Conservation (phyloP, 1,284 basidiomycete species). For the Ganoderma lucidum region DNA sequence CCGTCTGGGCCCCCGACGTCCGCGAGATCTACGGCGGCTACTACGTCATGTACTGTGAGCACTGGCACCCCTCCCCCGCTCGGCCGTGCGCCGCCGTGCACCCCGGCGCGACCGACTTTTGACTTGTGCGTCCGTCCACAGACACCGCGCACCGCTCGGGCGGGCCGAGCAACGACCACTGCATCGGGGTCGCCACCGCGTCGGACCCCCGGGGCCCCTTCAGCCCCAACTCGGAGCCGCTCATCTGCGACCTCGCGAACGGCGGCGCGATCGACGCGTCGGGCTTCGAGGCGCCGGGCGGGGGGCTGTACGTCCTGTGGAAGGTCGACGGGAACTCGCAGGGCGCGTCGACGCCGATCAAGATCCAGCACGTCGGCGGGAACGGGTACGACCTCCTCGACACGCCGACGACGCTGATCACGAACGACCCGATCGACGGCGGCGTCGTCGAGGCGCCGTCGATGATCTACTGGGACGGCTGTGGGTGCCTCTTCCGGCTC, state of each 20-base stretch:
- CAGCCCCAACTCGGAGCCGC: slow-evolving; percentile 28
- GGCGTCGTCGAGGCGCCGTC: not conserved
- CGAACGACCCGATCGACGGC: slow-evolving; percentile 7
- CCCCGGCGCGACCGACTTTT: not conserved
- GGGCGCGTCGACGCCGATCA: not conserved
- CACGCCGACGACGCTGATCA: slow-evolving; percentile 1
- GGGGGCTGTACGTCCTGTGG: slow-evolving; percentile 9
- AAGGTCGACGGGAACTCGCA: not conserved
- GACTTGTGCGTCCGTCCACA: slow-evolving; percentile 15
- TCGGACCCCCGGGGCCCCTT: slow-evolving; percentile 32
- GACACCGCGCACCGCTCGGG: slow-evolving; percentile 26
- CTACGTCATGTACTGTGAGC: slow-evolving; percentile 21
- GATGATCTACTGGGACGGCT: not conserved
- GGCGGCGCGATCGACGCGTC: slow-evolving; percentile 38
- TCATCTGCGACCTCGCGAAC: slow-evolving; percentile 32
- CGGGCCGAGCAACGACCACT: slow-evolving; percentile 16
- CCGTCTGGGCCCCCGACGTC: slow-evolving; percentile 17
- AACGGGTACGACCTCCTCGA: slow-evolving; percentile 14
- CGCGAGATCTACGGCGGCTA: slow-evolving; percentile 10
- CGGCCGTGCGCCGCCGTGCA: not conserved
- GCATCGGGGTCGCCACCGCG: slow-evolving; percentile 34
- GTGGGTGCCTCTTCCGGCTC: not conserved
- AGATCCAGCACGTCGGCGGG: slow-evolving; percentile 10
- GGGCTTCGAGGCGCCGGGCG: slow-evolving; percentile 31
- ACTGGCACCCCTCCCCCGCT: not conserved